Evolutionary conservation across 1,139 yeast genomes (phyloP), one percentile per base, ranked within the genome.

Genomic region (Nakaseomyces sp.): DNA sequence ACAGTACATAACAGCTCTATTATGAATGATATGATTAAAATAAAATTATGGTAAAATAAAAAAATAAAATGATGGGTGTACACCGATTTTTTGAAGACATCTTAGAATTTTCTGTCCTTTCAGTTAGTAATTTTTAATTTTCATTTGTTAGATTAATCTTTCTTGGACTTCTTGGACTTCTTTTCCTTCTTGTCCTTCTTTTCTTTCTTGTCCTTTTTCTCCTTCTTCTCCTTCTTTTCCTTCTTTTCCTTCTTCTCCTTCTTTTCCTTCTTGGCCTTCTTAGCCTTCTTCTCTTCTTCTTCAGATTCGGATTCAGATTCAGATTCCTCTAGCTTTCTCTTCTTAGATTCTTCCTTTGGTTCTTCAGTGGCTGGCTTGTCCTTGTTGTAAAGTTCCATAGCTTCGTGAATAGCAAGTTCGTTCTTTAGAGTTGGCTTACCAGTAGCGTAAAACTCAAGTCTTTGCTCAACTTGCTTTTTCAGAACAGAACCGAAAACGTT

Each of bases 381-480:
- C 72, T 77, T 56, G 71, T 77, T 63, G 70, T 74, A 69, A 61
- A 84, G 74, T 48, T 83, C 81, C 70, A 88, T 76, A 50, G 96
- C 96, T 68, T 83, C 86, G 64, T 82, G 77, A 71, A 91, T 85
- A 54, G 98, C 98, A 57, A 87, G 95, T 37, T 91, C 70, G 67
- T 91, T 91, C 76, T 91, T 91, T 80, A 89, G 85, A 62, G 98
- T 96, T 46, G 97, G 81, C 60, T 85, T 83, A 64, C 98, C 98
- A 48, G 96, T 83, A 65, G 87, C 95, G 74, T 88, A 93, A 65
- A 91, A 91, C 69, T 79, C 84, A 61, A 91, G 77, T 72, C 98
- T 86, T 69, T 93, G 96, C 73, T 91, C 98, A 56, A 91, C 97
- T 75, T 91, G 98, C 68, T 85, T 78, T 76, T 87, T 88, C 68